phyloP scores from a whole-genome alignment of 2,329 filamentous ascomycete species.

The Colletotrichum simmondsii region DNA sequence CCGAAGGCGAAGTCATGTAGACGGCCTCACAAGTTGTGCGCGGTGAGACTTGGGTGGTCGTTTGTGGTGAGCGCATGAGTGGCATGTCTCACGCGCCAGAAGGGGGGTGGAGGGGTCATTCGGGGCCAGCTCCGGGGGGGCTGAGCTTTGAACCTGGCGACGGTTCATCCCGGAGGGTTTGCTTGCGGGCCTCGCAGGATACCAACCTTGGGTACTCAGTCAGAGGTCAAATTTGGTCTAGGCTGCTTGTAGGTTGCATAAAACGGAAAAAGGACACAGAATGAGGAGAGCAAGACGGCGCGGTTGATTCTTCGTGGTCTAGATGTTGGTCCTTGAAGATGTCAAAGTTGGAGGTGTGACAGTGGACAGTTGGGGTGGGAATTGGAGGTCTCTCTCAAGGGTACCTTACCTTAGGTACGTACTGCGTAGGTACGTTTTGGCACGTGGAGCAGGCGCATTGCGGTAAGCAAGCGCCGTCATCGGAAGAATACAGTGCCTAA shows the following conservation, averaged over 20 bases:
- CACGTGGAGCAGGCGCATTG: background rate
- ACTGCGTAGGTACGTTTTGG: no score
- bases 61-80: constrained; percentile 33
- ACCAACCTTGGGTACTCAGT: background rate
- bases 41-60: constrained; percentile 31
- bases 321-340: background rate
- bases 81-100: constrained; percentile 27
- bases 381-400: background rate
- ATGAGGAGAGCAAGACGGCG: background rate
- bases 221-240: background rate
- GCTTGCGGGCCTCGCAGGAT: background rate
- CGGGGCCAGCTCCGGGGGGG: constrained; percentile 29
- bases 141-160: constrained; percentile 19
- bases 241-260: background rate
- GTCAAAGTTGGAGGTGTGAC: background rate
- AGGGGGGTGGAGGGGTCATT: constrained; percentile 21
- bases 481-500: no score
- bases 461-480: background rate
- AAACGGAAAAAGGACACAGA: constrained; percentile 18
- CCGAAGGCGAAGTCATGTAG: constrained; percentile 30
- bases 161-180: constrained; percentile 5
- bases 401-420: no score
- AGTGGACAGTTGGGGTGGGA: background rate
- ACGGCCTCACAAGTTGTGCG: constrained; percentile 30
- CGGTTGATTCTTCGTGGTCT: background rate